phyloP scores from a whole-genome alignment of 1,284 basidiomycete species.

The Fomitopsis pinicola region DNA sequence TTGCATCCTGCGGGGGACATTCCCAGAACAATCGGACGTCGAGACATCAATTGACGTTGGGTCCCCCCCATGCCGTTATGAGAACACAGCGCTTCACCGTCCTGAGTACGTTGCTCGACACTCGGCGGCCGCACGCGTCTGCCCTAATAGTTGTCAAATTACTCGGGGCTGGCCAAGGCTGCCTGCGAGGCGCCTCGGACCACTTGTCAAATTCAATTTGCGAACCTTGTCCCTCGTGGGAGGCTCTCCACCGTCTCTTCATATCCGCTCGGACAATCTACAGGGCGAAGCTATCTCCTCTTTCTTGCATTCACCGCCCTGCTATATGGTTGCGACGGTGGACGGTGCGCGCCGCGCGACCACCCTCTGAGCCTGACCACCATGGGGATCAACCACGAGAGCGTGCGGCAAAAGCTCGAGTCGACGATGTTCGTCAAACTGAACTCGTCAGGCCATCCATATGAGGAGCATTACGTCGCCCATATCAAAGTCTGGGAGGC shows the following conservation, averaged over 20 bases:
- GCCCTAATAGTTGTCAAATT: background rate
- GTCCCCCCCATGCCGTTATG: background rate
- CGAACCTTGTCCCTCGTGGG: constrained; percentile 3
- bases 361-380: background rate
- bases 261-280: background rate
- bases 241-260: background rate
- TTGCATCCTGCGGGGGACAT: too few species aligned
- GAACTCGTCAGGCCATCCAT: constrained; percentile 48
- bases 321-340: background rate
- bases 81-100: background rate
- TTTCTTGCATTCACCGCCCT: background rate
- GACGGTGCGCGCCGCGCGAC: background rate
- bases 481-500: constrained; percentile 91
- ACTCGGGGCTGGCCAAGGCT: background rate
- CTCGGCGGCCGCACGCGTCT: background rate
- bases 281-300: background rate
- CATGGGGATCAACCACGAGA: constrained; percentile 52
- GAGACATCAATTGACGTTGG: too few species aligned
- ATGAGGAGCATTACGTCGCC: constrained; percentile 74
- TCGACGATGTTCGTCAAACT: constrained; percentile 78
- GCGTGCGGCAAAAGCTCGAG: constrained; percentile 66
- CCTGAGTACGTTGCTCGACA: background rate
- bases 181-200: background rate
- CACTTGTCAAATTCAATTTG: background rate
- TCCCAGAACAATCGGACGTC: too few species aligned